Conservation (phyloP, 139 green algal species). For the Eudorina sp. region DNA sequence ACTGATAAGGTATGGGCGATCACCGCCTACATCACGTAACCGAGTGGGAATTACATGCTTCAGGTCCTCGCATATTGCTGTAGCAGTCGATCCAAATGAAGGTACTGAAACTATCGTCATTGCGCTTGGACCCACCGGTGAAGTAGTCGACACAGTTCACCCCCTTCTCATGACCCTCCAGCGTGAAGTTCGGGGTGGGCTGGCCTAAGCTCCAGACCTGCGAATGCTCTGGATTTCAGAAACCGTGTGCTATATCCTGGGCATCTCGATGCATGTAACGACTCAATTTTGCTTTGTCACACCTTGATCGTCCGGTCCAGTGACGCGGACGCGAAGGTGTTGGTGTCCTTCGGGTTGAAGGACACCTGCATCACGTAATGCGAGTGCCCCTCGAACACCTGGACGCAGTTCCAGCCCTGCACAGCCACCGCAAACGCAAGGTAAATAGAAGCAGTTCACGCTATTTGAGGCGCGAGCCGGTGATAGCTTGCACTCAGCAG, state of each 20-base stretch:
- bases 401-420: slow-evolving; percentile 88
- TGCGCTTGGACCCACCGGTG: slow-evolving; percentile 76
- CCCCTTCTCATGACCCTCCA: slow-evolving; percentile 99
- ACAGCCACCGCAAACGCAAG: neutral
- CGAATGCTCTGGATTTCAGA: no score
- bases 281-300: neutral
- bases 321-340: slow-evolving; percentile 98
- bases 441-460: neutral
- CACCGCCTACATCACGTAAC: slow-evolving; percentile 74
- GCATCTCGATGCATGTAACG: no score
- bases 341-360: slow-evolving; percentile 99
- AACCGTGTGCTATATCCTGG: no score
- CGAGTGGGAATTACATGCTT: no score
- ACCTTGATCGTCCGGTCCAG: slow-evolving; percentile 98
- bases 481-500: no score
- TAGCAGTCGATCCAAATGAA: no score
- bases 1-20: slow-evolving; percentile 96
- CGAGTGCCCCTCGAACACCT: slow-evolving; percentile 98
- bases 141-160: slow-evolving; percentile 99
- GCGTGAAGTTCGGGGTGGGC: slow-evolving; percentile 96
- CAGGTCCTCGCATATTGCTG: no score
- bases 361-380: slow-evolving; percentile 99
- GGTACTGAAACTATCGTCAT: no score
- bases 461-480: neutral
- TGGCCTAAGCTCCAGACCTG: slow-evolving; percentile 95